Evolutionary conservation across 257 asterid genomes (phyloP), one percentile per base, ranked within the genome.

Genomic region (Catharanthus roseus): DNA sequence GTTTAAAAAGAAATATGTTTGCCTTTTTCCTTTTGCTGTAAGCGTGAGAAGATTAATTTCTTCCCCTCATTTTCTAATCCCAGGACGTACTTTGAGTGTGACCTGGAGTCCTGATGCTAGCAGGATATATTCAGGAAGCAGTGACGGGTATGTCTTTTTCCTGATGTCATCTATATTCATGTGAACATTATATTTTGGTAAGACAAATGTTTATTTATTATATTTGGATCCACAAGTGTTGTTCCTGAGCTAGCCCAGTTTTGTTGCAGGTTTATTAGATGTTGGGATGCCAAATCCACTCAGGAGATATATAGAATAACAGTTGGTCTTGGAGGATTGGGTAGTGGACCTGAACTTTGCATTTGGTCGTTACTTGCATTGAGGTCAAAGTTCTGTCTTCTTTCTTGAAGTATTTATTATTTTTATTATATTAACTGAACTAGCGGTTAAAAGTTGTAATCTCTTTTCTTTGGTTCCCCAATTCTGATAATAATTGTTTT

Each of bases 81-180:
- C 82, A 92, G 96, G 98, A 58, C 90, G 95, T 45, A 71, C 81
- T 0, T 86, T 92, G 68, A 88, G 95, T 71, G 98, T 92, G 61
- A 79, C 95, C 34, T 92, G 98, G 98, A 92, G 92, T 86, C 74
- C 89, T 5, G 96, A 92, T 68, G 85, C 95, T 13, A 77, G 68
- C 73, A 84, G 83, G 84, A 85, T 92, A 79, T 92, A 79, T 84
- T 88, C 98, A 33, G 98, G 96, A 76, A 92, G 91, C 76, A 92
- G 96, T 70, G 95, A 92, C 5, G 98, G 98, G 98, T 92, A 87
- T 73, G 89, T 36, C 16, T 34, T 64, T 51, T 66, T 71, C 45
- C 72, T 78, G 64, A 38, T 49, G 39, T 54, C 28, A 13, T 33
- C 23, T 29, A 50, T 49, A 18, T n/a, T 60, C 36, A 9, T 8